Evolutionary conservation across 1,139 yeast species (phyloP).

Genomic region (Meyerozyma athensensis): DNA sequence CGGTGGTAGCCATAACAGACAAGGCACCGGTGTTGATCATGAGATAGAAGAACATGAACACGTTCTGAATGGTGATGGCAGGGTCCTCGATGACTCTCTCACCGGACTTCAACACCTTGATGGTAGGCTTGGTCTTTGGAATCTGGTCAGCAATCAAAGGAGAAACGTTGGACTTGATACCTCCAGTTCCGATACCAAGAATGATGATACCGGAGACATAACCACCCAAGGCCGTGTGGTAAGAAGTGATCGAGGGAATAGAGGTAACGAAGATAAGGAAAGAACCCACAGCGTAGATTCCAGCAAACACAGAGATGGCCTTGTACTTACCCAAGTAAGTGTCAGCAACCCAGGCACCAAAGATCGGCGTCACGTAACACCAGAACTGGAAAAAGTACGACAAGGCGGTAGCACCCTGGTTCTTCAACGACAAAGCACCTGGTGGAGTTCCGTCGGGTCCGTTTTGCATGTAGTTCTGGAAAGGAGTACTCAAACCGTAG

Average conservation of each 20-base stretch:
- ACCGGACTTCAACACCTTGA: constrained; percentile 31
- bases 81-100: constrained; percentile 39
- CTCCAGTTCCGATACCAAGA: constrained; percentile 77
- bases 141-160: constrained; percentile 78
- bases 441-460: constrained; percentile 40
- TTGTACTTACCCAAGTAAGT: constrained; percentile 68
- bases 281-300: constrained; percentile 59
- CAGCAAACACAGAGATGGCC: constrained; percentile 60
- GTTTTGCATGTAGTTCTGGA: constrained; percentile 73
- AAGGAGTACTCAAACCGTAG: constrained; percentile 73
- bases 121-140: constrained; percentile 35
- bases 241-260: constrained; percentile 54
- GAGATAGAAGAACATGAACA: constrained; percentile 39
- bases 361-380: constrained; percentile 77
- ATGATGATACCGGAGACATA: constrained; percentile 59
- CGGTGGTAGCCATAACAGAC: constrained; percentile 40
- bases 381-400: constrained; percentile 76
- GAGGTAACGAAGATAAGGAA: constrained; percentile 67
- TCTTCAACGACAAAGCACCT: constrained; percentile 62
- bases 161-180: constrained; percentile 74
- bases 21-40: constrained; percentile 40
- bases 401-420: constrained; percentile 67
- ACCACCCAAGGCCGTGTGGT: constrained; percentile 45
- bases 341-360: constrained; percentile 76
- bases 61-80: constrained; percentile 37